These are phyloP conservation scores for Asterophora parasitica DNA, from an alignment of 768 basidiomycete species.

Conservation along the genomic window DNA sequence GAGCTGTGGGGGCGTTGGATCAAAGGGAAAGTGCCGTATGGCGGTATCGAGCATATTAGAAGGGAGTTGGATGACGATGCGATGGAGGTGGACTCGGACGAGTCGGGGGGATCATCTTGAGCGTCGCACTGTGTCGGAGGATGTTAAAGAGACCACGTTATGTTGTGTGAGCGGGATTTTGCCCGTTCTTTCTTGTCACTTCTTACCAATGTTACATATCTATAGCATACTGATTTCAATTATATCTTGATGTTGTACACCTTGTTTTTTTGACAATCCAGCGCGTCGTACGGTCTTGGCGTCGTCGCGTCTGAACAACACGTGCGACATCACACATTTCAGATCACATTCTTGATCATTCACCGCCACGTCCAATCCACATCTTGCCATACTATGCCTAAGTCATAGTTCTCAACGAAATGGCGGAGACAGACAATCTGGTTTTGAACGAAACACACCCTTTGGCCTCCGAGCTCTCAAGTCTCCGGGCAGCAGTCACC, in stretches of 20 bases:
- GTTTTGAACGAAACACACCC: constrained; percentile 36
- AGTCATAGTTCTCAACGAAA: not conserved
- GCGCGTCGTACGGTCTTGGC: too few relatives aligned
- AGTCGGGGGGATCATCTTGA: constrained; percentile 21
- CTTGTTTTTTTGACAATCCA: too few relatives aligned
- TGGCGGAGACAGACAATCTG: constrained; percentile 3
- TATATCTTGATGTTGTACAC: too few relatives aligned
- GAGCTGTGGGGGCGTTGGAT: constrained; percentile 73
- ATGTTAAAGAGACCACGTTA: too few relatives aligned
- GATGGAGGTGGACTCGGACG: constrained; percentile 38
- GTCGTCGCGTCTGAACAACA: too few relatives aligned
- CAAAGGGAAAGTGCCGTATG: constrained; percentile 62
- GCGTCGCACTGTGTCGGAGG: not conserved
- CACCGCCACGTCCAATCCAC: constrained; percentile 13
- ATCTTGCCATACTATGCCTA: not conserved
- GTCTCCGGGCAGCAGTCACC: constrained; percentile 39
- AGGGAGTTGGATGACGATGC: constrained; percentile 47
- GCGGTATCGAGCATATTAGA: constrained; percentile 55
- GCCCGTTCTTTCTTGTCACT: too few relatives aligned
- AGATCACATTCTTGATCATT: constrained; percentile 10
- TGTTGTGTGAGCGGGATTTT: too few relatives aligned
- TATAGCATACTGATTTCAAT: too few relatives aligned
- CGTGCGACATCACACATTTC: too few relatives aligned
- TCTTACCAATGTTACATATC: too few relatives aligned
- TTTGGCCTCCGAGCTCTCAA: constrained; percentile 39